Percentiles rank a stretch among this genome's conserved stretches.
phyloP scores from a whole-genome alignment of 768 basidiomycete species.

The Tylopilus balloui region DNA sequence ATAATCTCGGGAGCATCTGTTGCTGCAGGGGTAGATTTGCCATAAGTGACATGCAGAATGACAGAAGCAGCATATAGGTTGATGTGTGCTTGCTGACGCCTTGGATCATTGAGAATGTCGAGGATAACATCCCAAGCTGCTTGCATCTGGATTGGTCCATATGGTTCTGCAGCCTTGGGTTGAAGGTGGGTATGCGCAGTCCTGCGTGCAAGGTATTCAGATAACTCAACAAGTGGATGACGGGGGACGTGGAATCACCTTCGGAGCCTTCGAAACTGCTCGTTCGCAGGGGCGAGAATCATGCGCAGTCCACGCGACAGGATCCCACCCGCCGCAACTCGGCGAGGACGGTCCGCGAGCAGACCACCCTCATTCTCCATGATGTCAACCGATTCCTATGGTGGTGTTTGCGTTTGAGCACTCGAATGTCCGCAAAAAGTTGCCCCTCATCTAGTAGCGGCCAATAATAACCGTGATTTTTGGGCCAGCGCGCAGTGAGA shows the following conservation, averaged over 20 bases:
- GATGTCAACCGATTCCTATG: conserved; percentile 55
- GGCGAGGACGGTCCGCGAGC: conserved; percentile 51
- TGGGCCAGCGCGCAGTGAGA: conserved; percentile 49
- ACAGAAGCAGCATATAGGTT: conserved; percentile 40
- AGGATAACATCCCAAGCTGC: conserved; percentile 29
- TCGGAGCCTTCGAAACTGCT: conserved; percentile 57
- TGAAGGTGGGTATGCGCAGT: conserved; percentile 58
- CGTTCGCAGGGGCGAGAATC: conserved; percentile 52
- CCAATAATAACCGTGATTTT: conserved; percentile 32
- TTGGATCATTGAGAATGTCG: conserved; percentile 32
- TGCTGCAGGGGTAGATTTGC: conserved; percentile 31
- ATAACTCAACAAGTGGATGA: background rate
- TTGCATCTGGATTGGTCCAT: conserved; percentile 45
- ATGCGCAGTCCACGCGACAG: conserved; percentile 56
- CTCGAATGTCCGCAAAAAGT: background rate
- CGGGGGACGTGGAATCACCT: conserved; percentile 33
- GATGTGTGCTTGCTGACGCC: conserved; percentile 50
- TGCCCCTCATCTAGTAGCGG: conserved; percentile 33
- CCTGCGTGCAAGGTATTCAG: conserved; percentile 24
- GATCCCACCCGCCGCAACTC: conserved; percentile 56
- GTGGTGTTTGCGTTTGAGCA: background rate
- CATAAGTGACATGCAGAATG: conserved; percentile 33
- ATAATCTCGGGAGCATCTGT: conserved; percentile 31
- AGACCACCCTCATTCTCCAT: conserved; percentile 63
- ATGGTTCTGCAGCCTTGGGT: conserved; percentile 45